phyloP scores from a whole-genome alignment of 2,329 filamentous ascomycete genomes.

The Epichloe sp. region DNA sequence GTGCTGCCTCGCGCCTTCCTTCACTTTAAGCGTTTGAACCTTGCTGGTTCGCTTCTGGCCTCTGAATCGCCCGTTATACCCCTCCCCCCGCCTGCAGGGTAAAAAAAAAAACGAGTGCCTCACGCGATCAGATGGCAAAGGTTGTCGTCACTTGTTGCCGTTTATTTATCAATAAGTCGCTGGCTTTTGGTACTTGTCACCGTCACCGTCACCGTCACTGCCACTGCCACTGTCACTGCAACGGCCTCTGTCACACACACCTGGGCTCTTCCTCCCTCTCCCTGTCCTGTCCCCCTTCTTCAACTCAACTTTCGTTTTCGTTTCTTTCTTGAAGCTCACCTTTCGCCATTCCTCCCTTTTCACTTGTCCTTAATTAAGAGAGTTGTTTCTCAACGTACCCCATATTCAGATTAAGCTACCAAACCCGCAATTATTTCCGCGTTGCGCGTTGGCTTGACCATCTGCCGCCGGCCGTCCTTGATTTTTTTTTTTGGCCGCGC shows the following conservation, averaged over 20 bases:
- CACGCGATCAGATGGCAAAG: slow-evolving; percentile 5
- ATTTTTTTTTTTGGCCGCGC: not conserved
- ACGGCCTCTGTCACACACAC: not conserved
- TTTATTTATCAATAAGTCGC: too few species aligned
- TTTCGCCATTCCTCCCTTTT: not conserved
- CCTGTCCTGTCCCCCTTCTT: too few species aligned
- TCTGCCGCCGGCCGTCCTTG: not conserved
- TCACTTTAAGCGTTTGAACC: not conserved
- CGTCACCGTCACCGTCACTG: not conserved
- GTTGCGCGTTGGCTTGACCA: not conserved
- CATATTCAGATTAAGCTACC: not conserved
- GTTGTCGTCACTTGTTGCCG: not conserved
- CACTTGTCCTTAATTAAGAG: not conserved
- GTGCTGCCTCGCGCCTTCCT: not conserved
- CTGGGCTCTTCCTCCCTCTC: not conserved
- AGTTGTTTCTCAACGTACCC: not conserved
- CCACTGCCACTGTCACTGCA: not conserved
- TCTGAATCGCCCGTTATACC: not conserved
- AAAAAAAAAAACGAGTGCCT: slow-evolving; percentile 3
- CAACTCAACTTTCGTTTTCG: not conserved
- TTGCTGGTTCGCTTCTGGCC: not conserved
- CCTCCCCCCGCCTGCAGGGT: not conserved
- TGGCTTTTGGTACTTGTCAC: not conserved
- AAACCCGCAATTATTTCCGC: not conserved
- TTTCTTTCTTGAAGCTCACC: not conserved